Percentiles rank a stretch among this genome's conserved stretches.
Evolutionary conservation across 345 rosid genomes (phyloP).

Genomic region (Odontarrhena argentea): DNA sequence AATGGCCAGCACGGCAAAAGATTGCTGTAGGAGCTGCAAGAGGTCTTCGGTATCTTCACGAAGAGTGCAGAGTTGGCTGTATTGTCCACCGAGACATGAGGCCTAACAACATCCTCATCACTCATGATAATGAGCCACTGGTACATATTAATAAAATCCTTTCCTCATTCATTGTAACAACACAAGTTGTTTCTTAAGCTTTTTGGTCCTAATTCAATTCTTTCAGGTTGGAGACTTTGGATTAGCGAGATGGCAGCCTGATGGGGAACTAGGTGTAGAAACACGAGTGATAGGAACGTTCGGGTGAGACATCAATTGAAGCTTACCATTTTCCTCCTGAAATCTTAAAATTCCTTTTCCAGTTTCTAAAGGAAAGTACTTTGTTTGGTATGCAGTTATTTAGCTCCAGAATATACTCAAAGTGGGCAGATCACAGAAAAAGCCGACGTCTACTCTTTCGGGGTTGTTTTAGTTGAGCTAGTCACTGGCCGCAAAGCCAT

Average conservation of each 20-base stretch:
- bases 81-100: constrained; percentile 99
- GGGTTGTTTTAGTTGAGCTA: constrained; percentile 94
- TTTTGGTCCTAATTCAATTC: constrained; percentile 19
- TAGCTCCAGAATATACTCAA: constrained; percentile 99
- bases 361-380: constrained; percentile 17
- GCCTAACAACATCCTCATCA: constrained; percentile 95
- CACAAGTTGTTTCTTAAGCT: constrained; percentile 2
- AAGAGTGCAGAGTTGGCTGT: constrained; percentile 99
- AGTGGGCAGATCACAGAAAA: constrained; percentile 98
- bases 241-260: constrained; percentile 99
- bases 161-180: constrained; percentile 6
- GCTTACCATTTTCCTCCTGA: constrained; percentile 13
- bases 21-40: constrained; percentile 98
- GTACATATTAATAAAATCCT: constrained; percentile 43
- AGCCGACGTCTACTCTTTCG: constrained; percentile 97
- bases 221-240: constrained; percentile 98
- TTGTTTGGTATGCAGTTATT: constrained; percentile 58
- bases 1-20: constrained; percentile 94
- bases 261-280: constrained; percentile 92
- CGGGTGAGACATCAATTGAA: constrained; percentile 58
- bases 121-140: constrained; percentile 98
- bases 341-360: constrained; percentile 1
- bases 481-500: constrained; percentile 96
- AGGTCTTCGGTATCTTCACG: constrained; percentile 97
- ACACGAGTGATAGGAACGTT: constrained; percentile 99